Base-by-base conservation (phyloP, 2,329 filamentous ascomycete genomes). In the Penicillium sp. region DNA sequence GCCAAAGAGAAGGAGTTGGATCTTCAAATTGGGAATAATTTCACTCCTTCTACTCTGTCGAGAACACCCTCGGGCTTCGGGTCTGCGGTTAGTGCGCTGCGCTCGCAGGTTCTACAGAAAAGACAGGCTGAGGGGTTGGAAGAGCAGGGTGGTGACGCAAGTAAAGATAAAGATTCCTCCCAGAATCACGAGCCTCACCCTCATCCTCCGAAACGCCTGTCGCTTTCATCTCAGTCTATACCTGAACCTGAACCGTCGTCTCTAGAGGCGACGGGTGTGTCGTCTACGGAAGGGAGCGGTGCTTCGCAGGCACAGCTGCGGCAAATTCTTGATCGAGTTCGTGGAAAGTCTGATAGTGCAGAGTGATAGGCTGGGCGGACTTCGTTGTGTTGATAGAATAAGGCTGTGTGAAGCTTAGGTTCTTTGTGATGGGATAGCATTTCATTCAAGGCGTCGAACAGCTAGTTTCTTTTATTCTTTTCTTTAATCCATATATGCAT, bases 1-100 rank as follows among this genome's bases (percentile, higher is more conserved):
- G 66, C 71, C 27, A 67, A 66, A 47, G 66, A 73, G 15, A 62
- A 68, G n/a, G 60, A 63, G 40, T 48, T 61, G 44, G 60, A 64
- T 40, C 50, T 67, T 44, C 64, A 67, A 27, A 58, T 61, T 10
- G 64, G 59, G 0, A 39, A 54, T 7, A 53, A 39, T 13, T 60
- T 36, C n/a, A 27, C 56, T 4, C n/a, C 53, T 23, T 36, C 45
- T 15, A 21, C 61, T 10, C 19, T 43, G 8, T 43, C 51, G 4
- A 58, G 29, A n/a, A 38, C 52, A 13, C 50, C 58, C 10, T 54
- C 62, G 7, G 51, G 60, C 3, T 61, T 67, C 27, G 52, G 61
- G 5, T 58, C 61, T 25, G 65, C 60, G 9, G 62, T 63, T 3
- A 62, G 57, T 29, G 29, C 63, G 27, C 43, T 68, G 19, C 59